Evolutionary conservation across 805 yeast species (phyloP).

Genomic region (Maudiozyma pseudohumilis): DNA sequence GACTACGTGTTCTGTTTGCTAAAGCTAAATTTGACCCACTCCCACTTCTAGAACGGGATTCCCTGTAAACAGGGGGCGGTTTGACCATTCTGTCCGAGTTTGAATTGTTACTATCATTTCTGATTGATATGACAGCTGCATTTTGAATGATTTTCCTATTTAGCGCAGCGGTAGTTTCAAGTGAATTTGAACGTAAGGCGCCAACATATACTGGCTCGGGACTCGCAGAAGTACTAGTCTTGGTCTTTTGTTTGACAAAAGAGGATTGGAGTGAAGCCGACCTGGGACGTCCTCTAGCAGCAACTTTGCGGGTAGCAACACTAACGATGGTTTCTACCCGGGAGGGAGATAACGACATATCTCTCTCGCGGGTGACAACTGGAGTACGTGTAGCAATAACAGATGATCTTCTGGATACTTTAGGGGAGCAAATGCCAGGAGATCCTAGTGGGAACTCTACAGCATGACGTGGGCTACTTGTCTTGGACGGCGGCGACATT

Average conservation of each 20-base stretch:
- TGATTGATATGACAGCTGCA: constrained; percentile 12
- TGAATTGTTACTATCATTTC: background rate
- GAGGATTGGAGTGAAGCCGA: constrained; percentile 28
- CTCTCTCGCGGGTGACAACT: background rate
- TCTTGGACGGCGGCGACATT: constrained; percentile 4
- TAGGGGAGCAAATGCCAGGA: constrained; percentile 6
- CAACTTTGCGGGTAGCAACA: constrained; percentile 1
- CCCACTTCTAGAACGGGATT: constrained; percentile 1
- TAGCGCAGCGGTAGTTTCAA: constrained; percentile 20
- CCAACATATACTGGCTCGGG: background rate
- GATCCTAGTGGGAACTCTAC: background rate
- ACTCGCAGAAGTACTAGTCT: background rate
- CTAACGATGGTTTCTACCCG: background rate
- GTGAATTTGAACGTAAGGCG: constrained; percentile 23
- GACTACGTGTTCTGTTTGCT: too few relatives aligned
- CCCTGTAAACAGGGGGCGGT: background rate
- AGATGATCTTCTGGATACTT: constrained; percentile 10
- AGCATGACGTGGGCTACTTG: constrained; percentile 3
- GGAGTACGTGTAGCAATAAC: background rate
- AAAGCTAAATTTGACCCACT: background rate
- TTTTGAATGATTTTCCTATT: constrained; percentile 24
- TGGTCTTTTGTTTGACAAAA: constrained; percentile 2
- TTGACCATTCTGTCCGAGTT: background rate
- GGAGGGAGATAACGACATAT: background rate
- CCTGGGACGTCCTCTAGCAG: constrained; percentile 16